Base-by-base conservation (phyloP, 768 basidiomycete genomes). In the Panaeolus cyanescens region DNA sequence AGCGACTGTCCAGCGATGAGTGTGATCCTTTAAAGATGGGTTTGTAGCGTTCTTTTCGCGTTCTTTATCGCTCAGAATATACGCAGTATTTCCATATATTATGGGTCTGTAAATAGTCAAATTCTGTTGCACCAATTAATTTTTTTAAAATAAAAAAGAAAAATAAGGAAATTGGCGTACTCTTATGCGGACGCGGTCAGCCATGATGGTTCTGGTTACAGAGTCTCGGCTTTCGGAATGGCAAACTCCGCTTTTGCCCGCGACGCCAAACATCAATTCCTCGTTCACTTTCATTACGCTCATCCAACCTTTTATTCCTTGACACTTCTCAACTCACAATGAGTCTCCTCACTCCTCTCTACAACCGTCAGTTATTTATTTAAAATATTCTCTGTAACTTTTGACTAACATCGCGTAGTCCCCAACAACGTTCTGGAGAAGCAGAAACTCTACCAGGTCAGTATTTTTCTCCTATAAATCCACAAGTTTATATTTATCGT, bases 1-100 rank as follows among this genome's bases (percentile, higher is more conserved):
- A 28, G 95, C 96, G 61, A 99, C 90, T 0, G 95, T 99, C 97
- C 97, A 99, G 63, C 86, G 85, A 73, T 99, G 96, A 2, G 96
- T 98, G 67, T 96, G 95, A 65, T 95, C 92, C 45, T 50, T 50
- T 15, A 50, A 50, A 15, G 45, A 50, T 37, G 84, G 82, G 28
- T 82, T 75, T 15, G 78, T 69, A 4, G 83, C 75, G 30, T 50
- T 50, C 15, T 72, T 63, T 64, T 86, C 84, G 58, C 86, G 83
- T 71, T 97, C 95, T 66, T 87, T 85, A 15, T 83, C 77, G 0
- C 86, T 89, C 62, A 99, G 74, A 58, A 94, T 86, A 0, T 84
- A 82, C 32, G 96, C 93, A 12, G 90, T 92, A 73, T 99, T 99
- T 54, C 97, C 97, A 77, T 98, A 99, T 62, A 99, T 92, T 65